Conservation (phyloP, 768 basidiomycete genomes). For the Botryobasidium botryosum region DNA sequence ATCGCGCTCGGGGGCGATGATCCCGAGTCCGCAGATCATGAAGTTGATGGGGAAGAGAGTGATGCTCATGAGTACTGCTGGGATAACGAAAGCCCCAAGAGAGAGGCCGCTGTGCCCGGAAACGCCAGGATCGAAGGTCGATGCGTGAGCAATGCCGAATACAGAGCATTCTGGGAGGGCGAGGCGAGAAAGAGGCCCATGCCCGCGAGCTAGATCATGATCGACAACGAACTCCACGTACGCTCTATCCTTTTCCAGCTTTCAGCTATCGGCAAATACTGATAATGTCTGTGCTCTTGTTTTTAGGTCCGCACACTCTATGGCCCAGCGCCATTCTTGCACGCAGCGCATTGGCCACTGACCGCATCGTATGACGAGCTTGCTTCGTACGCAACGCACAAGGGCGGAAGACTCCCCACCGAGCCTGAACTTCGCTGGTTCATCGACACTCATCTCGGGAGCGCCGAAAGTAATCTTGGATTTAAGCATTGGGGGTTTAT, state of each 20-base stretch:
- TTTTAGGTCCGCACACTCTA: constrained; percentile 73
- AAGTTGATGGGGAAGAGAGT: constrained; percentile 27
- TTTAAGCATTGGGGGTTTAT: constrained; percentile 89
- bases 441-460: constrained; percentile 54
- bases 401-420: constrained; percentile 88
- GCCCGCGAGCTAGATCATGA: constrained; percentile 61
- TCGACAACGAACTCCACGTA: not conserved
- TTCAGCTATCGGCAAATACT: not conserved
- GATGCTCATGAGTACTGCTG: constrained; percentile 66
- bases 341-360: constrained; percentile 77
- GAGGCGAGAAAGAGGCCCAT: constrained; percentile 34
- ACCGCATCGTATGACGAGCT: constrained; percentile 62
- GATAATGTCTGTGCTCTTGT: not conserved
- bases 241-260: too few species aligned
- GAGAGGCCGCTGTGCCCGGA: constrained; percentile 35
- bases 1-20: constrained; percentile 77
- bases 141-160: constrained; percentile 81
- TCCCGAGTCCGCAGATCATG: constrained; percentile 45
- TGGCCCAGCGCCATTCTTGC: constrained; percentile 60
- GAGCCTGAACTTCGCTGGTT: constrained; percentile 76
- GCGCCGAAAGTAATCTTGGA: constrained; percentile 64
- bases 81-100: constrained; percentile 81
- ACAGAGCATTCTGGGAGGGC: constrained; percentile 44
- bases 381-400: constrained; percentile 61
- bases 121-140: constrained; percentile 52